Evolutionary conservation across 129 eudicot species (phyloP).

Genomic region (Flaveria linearis): DNA sequence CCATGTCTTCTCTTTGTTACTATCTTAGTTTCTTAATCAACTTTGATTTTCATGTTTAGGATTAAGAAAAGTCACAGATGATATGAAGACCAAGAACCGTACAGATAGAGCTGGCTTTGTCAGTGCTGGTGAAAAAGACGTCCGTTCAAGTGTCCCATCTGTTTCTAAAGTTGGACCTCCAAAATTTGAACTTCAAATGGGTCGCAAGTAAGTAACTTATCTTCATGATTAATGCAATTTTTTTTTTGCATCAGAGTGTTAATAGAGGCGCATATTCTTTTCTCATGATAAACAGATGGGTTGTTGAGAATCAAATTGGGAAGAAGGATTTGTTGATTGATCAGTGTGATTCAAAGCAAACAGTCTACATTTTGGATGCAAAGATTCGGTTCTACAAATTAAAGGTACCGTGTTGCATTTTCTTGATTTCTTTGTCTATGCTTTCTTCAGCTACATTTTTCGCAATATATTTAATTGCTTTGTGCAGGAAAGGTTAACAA

Average conservation of each 20-base stretch:
- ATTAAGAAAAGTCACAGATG: conserved; percentile 80
- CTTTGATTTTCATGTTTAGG: conserved; percentile 38
- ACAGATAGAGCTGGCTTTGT: conserved; percentile 76
- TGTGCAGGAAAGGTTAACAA: conserved; percentile 93
- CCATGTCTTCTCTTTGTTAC: not conserved
- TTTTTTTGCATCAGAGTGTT: not conserved
- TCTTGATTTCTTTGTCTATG: not conserved
- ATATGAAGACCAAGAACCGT: conserved; percentile 94
- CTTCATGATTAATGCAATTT: not conserved
- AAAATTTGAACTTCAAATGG: conserved; percentile 94
- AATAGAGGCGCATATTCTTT: not conserved
- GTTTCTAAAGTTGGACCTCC: conserved; percentile 81
- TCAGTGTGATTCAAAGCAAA: conserved; percentile 86
- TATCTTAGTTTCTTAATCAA: conserved; percentile 9
- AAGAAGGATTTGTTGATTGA: conserved; percentile 73
- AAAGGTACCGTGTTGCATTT: conserved; percentile 48
- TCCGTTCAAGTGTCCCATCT: conserved; percentile 45
- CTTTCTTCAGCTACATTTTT: conserved; percentile 8
- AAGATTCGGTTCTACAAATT: conserved; percentile 85
- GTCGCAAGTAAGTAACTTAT: conserved; percentile 77
- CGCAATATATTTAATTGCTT: not conserved
- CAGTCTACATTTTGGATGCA: conserved; percentile 87
- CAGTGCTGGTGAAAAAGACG: conserved; percentile 58
- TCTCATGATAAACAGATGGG: conserved; percentile 63
- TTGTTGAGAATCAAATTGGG: conserved; percentile 93